Evolutionary conservation across 768 basidiomycete genomes (phyloP).

Genomic region (Russula emetica): DNA sequence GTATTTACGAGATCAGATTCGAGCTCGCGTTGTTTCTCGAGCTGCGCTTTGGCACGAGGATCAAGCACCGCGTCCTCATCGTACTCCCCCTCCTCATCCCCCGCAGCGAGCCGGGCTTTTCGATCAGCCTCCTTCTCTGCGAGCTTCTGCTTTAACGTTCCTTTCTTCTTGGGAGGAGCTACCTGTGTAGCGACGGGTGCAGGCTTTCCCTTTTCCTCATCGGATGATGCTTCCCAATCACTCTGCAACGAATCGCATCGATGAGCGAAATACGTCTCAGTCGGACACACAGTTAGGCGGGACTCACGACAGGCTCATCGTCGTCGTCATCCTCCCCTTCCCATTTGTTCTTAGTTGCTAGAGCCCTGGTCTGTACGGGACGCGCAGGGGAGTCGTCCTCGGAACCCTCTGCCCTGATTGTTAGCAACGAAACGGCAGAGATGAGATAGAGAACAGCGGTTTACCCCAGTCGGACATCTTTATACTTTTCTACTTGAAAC

Average conservation of each 20-base stretch:
- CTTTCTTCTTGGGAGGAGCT: constrained; percentile 86
- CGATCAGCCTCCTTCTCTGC: constrained; percentile 87
- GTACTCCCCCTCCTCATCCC: constrained; percentile 47
- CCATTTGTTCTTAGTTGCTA: constrained; percentile 53
- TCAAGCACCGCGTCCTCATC: constrained; percentile 65
- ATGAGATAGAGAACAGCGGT: neutral
- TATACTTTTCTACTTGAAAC: constrained; percentile 8
- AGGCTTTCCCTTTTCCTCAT: constrained; percentile 56
- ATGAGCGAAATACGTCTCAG: constrained; percentile 5
- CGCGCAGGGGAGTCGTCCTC: constrained; percentile 14
- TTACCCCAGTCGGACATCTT: constrained; percentile 30
- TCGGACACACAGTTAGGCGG: neutral
- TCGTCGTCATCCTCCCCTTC: constrained; percentile 91
- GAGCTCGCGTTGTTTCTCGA: constrained; percentile 77
- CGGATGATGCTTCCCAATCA: constrained; percentile 90
- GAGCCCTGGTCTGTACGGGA: constrained; percentile 29
- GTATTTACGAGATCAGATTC: constrained; percentile 85
- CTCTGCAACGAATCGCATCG: constrained; percentile 48
- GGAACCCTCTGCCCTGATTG: constrained; percentile 25
- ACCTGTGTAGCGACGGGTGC: constrained; percentile 43
- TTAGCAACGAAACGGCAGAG: neutral
- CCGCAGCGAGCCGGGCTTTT: constrained; percentile 45
- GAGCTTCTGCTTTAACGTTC: constrained; percentile 83
- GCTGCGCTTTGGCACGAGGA: constrained; percentile 69
- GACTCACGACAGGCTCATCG: constrained; percentile 67